Base-by-base conservation (phyloP, 2,329 filamentous ascomycete genomes). In the Apiospora koreana region DNA sequence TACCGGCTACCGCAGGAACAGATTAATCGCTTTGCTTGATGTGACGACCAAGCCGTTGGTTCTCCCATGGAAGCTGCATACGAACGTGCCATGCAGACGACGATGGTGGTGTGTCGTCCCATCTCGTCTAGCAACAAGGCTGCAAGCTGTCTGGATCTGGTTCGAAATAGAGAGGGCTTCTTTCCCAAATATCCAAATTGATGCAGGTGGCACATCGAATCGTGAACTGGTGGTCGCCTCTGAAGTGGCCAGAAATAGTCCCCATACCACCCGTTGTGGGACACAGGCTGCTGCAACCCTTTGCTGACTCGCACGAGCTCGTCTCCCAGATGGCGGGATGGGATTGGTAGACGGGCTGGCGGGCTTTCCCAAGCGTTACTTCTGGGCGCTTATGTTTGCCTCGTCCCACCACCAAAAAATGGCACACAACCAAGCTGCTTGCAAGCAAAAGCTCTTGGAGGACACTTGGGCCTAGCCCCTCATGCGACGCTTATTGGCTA, bases 171-270 rank as follows among this genome's bases (percentile, higher is more conserved):
- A 43, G 25, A n/a, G 18, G 18, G 7, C 14, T 58, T 18, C 25
- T 18, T 58, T 58, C 50, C 9, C 16, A 48, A 35, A 31, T 35
- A 35, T 21, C 50, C 50, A 21, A 9, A 35, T 35, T 58, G 28
- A 18, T 35, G 50, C 16, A n/a, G 50, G 18, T 35, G 35, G 31
- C 54, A 62, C 31, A 21, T n/a, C 31, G 6, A 38, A 38, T 62
- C 10, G 54, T 31, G 54, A 62, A 62, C 54, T 62, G 54, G 38
- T 38, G 54, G 54, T 31, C 54, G 31, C 54, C 31, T 62, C 21
- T 25, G 48, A 58, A 35, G 42, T 28, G 38, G 54, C 43, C 69
- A 67, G 67, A 67, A 69, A 67, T 67, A 69, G 62, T n/a, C 31
- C 45, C 64, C 68, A 69, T 38, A 41, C 28, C 43, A 41, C 28